phyloP scores from a whole-genome alignment of 805 yeast genomes.

The Candida krabiensis region DNA sequence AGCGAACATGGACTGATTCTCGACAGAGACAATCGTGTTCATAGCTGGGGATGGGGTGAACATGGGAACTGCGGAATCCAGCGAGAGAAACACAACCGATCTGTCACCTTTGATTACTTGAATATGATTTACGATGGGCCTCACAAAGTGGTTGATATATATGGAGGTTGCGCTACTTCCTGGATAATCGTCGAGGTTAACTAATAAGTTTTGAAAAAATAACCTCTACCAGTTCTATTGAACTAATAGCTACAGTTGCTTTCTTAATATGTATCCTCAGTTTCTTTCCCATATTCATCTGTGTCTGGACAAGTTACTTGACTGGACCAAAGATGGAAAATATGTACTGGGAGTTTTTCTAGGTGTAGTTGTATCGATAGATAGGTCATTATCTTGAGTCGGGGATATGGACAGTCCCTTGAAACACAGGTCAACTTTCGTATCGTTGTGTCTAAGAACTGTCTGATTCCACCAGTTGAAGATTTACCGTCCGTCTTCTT shows the following conservation, averaged over 20 bases:
- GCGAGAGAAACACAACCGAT: too few relatives aligned
- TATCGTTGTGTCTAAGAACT: background rate
- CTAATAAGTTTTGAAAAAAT: background rate
- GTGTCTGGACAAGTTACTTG: constrained; percentile 30
- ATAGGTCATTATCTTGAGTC: constrained; percentile 7
- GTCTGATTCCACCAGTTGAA: constrained; percentile 4
- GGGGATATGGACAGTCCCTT: background rate
- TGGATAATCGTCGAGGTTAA: constrained; percentile 43
- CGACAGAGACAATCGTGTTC: constrained; percentile 36
- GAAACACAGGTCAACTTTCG: background rate
- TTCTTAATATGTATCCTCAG: constrained; percentile 66
- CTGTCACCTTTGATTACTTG: constrained; percentile 38
- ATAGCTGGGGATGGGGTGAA: constrained; percentile 98
- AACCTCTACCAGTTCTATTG: too few relatives aligned
- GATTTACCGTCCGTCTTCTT: constrained; percentile 17
- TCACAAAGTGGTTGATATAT: constrained; percentile 34
- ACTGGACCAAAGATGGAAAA: constrained; percentile 65
- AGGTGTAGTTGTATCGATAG: constrained; percentile 60
- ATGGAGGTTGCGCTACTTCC: constrained; percentile 69
- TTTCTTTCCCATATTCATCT: constrained; percentile 82
- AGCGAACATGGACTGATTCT: constrained; percentile 81
- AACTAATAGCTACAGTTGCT: too few relatives aligned
- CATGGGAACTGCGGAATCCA: constrained; percentile 90
- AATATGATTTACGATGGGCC: constrained; percentile 32
- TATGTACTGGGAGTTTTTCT: constrained; percentile 72